Base-by-base conservation (phyloP, 192 early-diverging fungal species). In the Neocallimastix lanati region DNA sequence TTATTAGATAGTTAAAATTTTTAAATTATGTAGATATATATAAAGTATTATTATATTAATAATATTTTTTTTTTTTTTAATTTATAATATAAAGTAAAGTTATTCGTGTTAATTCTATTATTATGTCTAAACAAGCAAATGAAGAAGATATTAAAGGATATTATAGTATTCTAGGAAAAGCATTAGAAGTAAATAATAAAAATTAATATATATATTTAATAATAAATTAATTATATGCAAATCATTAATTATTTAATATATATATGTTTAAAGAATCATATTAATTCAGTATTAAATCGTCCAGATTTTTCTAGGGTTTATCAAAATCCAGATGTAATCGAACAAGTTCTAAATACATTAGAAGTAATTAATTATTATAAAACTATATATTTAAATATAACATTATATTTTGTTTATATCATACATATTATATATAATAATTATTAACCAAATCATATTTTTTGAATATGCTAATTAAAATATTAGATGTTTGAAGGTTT, bases 401-500 rank as follows among this genome's bases (percentile, higher is more conserved):
- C n/a, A n/a, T n/a, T n/a, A n/a, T n/a, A n/a, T n/a, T n/a, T n/a
- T n/a, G n/a, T n/a, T n/a, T n/a, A n/a, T n/a, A n/a, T n/a, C n/a
- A n/a, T n/a, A n/a, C n/a, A n/a, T n/a, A n/a, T n/a, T n/a, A n/a
- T n/a, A n/a, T n/a, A n/a, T n/a, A n/a, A n/a, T n/a, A n/a, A n/a
- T n/a, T n/a, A n/a, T n/a, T n/a, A n/a, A n/a, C n/a, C n/a, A n/a
- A n/a, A n/a, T n/a, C n/a, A n/a, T n/a, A n/a, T n/a, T n/a, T n/a
- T n/a, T n/a, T 76, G 12, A 28, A 33, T 82, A n/a, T n/a, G n/a
- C n/a, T 77, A 33, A 40, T n/a, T 81, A 81, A 80, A 27, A 79
- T 80, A 76, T 25, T 83, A 94, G 86, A 87, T 94, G 91, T 93
- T 91, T 83, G 90, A 90, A 80, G 93, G 93, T 29, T 82, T 94